phyloP scores from a whole-genome alignment of 148 eudicot species.

The Bassia scoparia region DNA sequence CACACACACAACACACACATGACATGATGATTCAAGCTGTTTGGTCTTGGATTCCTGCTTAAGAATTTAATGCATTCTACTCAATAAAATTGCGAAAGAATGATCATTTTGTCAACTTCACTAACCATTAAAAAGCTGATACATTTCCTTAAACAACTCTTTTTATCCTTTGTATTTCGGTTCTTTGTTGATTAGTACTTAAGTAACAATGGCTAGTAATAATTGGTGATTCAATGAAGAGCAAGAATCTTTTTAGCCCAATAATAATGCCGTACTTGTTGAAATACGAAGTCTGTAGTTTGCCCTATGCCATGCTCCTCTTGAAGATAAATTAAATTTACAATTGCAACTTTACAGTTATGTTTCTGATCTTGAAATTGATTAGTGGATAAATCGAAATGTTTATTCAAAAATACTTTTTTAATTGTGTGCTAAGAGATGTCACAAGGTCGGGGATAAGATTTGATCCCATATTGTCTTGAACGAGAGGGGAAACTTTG shows the following conservation, averaged over 20 bases:
- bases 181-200: not conserved
- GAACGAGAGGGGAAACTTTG: no score
- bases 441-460: no score
- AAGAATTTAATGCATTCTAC: not conserved
- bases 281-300: not conserved
- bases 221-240: not conserved
- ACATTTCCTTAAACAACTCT: not conserved
- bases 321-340: not conserved
- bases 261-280: not conserved
- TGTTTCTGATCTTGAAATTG: not conserved
- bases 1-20: constrained; percentile 7
- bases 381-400: constrained; percentile 8
- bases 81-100: not conserved
- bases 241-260: constrained; percentile 2
- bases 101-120: not conserved
- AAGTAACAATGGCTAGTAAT: no score
- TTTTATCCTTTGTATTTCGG: not conserved
- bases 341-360: not conserved
- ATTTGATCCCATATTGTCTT: no score
- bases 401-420: no score
- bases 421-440: no score
- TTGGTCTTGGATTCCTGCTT: constrained; percentile 12
- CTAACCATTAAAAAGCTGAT: constrained; percentile 11
- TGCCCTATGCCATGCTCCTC: not conserved
- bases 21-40: constrained; percentile 18